Evolutionary conservation across 768 basidiomycete species (phyloP), one percentile per base, ranked within the genome.

Genomic region (Pleurotus citrinopileatus): DNA sequence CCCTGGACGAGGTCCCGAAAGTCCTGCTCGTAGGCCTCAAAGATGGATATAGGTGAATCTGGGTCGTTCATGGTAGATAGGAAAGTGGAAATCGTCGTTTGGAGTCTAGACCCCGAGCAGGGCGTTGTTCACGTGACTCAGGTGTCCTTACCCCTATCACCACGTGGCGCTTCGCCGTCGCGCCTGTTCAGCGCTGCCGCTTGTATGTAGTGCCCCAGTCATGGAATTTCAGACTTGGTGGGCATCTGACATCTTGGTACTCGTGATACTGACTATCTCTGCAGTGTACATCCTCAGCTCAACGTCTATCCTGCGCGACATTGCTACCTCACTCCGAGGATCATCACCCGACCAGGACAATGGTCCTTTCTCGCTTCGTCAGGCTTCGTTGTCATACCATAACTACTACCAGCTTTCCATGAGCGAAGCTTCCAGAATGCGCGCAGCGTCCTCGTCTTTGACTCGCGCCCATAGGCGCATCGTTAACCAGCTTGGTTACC

Each of bases 11-110:
- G 81, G 63, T 87, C 80, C 60, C 80, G 75, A 65, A 95, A 92
- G 67, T 97, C 94, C 56, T 83, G 80, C 60, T 94, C 90, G 63
- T 96, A 95, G 0, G 84, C 81, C 38, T 89, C 83, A 61, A 91
- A 91, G 19, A 90, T 75, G 19, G 78, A 68, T 1, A 84, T 81
- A 1, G 89, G 88, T 4, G 88, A 51, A 17, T 51, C 48, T 9
- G 48, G 29, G 27, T 51, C 48, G 34, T 32, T 36, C 48, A 51
- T 51, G 45, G 23, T 22, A 12, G 28, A 26, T 9, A 12, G 3
- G 5, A 7, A 7, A 19, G 29, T 32, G 29, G 13, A 32, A 13
- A 32, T 13, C 7, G 13, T 6, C 6, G 29, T 32, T 32, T 13
- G 29, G n/a, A n/a, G n/a, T n/a, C n/a, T n/a, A n/a, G n/a, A n/a